Evolutionary conservation across 2,329 filamentous ascomycete genomes (phyloP), one percentile per base, ranked within the genome.

Genomic region (Magnaporthiopsis poae): DNA sequence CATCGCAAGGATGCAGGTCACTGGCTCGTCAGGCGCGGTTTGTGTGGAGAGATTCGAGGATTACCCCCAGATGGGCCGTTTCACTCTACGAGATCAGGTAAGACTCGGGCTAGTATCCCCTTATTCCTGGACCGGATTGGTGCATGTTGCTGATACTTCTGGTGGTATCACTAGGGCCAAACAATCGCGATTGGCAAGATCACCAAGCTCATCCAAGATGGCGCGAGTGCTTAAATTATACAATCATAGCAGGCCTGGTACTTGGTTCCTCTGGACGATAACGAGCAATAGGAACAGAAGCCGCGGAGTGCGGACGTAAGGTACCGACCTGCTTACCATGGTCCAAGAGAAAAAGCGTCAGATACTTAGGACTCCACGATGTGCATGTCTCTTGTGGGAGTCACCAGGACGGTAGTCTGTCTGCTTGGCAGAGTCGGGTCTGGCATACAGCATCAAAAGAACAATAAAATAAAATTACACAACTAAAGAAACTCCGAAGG

Each of bases 131-230:
- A 64, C 70, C 68, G 68, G 31, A 75, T 72, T 33, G 63, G 60
- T 64, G 63, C 66, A 33, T 63, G 73, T 72, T 72, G 73, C 70
- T 67, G 69, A 67, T 21, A 29, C 66, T 25, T 60, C n/a, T 25
- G 8, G 33, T 5, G 29, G 39, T 13, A 35, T 70, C 65, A 75
- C 66, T 75, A 98, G 88, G 95, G 95, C 73, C 94, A 98, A 90
- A 99, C 95, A 0, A 97, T 99, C 81, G 95, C 95, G 67, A 99
- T 99, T 80, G 95, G 95, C 75, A 99, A 99, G 86, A 96, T 99
- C 77, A 97, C 92, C 68, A 97, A 93, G 84, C 85, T 99, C 70
- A 82, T 87, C 72, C 72, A 70, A 3, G 74, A 75, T 29, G 67
- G 71, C 60, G 59, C 66, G 9, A 61, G 61, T 60, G 68, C 69